Base-by-base conservation (phyloP, 2,329 filamentous ascomycete species). In the Botryotinia narcissicola region DNA sequence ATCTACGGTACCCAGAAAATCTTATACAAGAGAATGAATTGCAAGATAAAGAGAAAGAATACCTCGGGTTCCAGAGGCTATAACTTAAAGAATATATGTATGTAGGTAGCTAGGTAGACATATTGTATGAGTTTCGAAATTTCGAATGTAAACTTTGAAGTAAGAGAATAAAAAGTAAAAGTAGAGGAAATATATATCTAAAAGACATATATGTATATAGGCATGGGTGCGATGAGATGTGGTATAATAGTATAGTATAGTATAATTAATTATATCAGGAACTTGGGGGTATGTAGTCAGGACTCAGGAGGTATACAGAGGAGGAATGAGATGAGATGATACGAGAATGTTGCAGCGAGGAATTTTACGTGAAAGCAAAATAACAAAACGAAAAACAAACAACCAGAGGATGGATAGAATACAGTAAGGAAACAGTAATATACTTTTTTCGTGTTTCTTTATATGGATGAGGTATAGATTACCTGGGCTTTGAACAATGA, bases 391-490 rank as follows among this genome's bases (percentile, higher is more conserved):
- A 46, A 46, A 44, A 44, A 18, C 42, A 18, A 37, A 37, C 37
- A 37, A 37, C 9, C 16, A 48, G 22, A n/a, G 4, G 10, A n/a
- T 51, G 10, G 22, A 25, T 51, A 51, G 10, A 6, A n/a, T 14
- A 51, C 10, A n/a, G 10, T 0, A 0, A n/a, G 6, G 25, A 14
- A 4, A 51, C 6, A 1, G 1, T n/a, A 14, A 14, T 0, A n/a
- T 51, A 51, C 4, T 16, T 7, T n/a, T 7, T 16, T 51, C 1
- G 25, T 51, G 48, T 51, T n/a, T 51, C 22, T n/a, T 51, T 6
- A 22, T 14, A 10, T 51, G 12, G 10, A 51, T n/a, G 10, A 25
- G 48, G 10, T n/a, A 14, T 51, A 14, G 4, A 51, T 25, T 51
- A 51, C 1, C 2, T 51, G 22, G 22, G 0, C 1, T 51, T 51